phyloP scores from a whole-genome alignment of 2,329 filamentous ascomycete genomes.

The Colletotrichum tropicicola region DNA sequence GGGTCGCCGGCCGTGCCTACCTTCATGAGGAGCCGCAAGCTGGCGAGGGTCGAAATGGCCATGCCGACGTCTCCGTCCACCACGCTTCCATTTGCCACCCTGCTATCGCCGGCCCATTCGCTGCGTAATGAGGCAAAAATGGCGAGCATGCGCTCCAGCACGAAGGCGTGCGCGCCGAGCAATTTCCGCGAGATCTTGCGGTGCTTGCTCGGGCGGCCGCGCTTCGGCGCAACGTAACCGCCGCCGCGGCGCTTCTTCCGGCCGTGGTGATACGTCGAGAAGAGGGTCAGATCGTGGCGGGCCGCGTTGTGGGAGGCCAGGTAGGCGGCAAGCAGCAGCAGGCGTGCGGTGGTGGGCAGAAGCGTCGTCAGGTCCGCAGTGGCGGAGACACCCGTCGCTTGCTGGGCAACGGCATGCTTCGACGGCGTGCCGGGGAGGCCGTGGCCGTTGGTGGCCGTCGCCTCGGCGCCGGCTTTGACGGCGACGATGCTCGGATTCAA shows the following conservation, averaged over 20 bases:
- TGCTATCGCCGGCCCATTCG: constrained; percentile 57
- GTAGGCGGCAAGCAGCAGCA: constrained; percentile 80
- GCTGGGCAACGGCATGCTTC: constrained; percentile 8
- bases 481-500: constrained; percentile 72
- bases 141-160: constrained; percentile 80
- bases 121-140: constrained; percentile 75
- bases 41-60: constrained; percentile 77
- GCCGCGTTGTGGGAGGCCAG: constrained; percentile 83
- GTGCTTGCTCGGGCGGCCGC: constrained; percentile 57
- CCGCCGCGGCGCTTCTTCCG: constrained; percentile 60
- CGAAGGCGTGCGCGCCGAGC: constrained; percentile 79
- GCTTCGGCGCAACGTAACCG: constrained; percentile 42
- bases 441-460: neutral
- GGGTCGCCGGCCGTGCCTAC: constrained; percentile 70
- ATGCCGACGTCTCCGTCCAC: constrained; percentile 67
- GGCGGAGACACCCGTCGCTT: neutral
- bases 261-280: constrained; percentile 74
- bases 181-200: constrained; percentile 81
- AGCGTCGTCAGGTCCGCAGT: constrained; percentile 58
- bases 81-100: constrained; percentile 41
- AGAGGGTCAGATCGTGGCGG: constrained; percentile 77
- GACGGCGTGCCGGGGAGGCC: neutral
- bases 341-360: constrained; percentile 77
- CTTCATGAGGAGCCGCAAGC: constrained; percentile 73
- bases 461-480: neutral